Evolutionary conservation across 768 basidiomycete species (phyloP), one percentile per base, ranked within the genome.

Genomic region (Grammothele lineata): DNA sequence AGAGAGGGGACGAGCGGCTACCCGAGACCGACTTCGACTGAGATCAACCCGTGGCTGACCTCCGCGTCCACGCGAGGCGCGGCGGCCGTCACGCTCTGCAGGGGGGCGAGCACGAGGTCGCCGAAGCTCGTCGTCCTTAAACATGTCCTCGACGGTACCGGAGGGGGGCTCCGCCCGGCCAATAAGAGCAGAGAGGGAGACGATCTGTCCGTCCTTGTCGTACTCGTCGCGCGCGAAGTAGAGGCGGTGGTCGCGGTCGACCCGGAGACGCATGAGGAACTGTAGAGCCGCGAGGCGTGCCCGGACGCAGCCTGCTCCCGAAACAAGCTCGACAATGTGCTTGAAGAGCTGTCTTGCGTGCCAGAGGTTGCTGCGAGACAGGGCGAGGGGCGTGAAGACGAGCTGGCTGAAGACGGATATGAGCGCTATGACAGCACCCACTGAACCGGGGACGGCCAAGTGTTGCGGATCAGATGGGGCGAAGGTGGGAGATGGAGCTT

Each of bases 181-280:
- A 27, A 94, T 78, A 30, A 89, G 71, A 3, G 74, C 70, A 1
- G 85, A 83, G 6, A 92, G 77, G 36, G 72, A 71, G 4, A 63
- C 56, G 23, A 81, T 73, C 35, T 83, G 72, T 6, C 79, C 78
- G 42, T 85, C 74, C 2, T 71, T 66, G 53, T 87, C 85, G 52
- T 74, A 72, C 17, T 67, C 70, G 14, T 64, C 66, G 36, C 74
- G 67, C 17, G 78, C 73, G 46, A 85, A 84, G 63, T 84, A 96
- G 33, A 98, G 59, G 10, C 85, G 75, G 59, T 99, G 95, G 55
- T 93, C 87, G 1, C 89, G 81, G 61, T 96, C 94, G 0, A 88
- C 92, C 45, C 95, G 76, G 17, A 98, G 70, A 12, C 91, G 81
- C 72, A 93, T 81, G 53, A 96, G 62, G 71, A 95, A 96, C 60